These are phyloP conservation scores for Zelopaecilomyces penicillatus DNA, from an alignment of 2,329 filamentous ascomycete species.

Conservation along the genomic window DNA sequence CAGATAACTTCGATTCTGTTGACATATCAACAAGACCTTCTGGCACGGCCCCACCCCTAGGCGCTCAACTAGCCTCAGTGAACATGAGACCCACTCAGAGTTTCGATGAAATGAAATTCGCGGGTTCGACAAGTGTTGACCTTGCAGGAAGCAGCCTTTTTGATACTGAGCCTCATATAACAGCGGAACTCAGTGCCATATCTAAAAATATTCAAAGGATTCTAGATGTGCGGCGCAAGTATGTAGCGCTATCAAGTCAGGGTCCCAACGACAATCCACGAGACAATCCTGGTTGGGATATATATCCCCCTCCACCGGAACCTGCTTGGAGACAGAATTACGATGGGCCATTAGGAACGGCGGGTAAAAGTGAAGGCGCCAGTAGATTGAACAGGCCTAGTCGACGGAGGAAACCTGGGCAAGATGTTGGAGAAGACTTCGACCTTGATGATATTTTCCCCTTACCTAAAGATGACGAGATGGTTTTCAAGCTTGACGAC, in stretches of 20 bases:
- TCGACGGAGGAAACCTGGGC: slow-evolving; percentile 72
- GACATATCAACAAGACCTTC: slow-evolving; percentile 2
- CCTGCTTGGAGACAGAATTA: slow-evolving; percentile 61
- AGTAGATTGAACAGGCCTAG: slow-evolving; percentile 34
- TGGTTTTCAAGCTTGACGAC: slow-evolving; percentile 71
- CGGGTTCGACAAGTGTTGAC: slow-evolving; percentile 42
- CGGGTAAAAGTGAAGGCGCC: not conserved
- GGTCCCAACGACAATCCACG: slow-evolving; percentile 78
- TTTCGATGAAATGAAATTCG: slow-evolving; percentile 15
- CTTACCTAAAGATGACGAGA: slow-evolving; percentile 59
- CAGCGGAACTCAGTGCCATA: slow-evolving; percentile 74
- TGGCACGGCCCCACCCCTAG: slow-evolving; percentile 1
- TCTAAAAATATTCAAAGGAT: slow-evolving; percentile 86
- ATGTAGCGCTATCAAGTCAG: slow-evolving; percentile 79
- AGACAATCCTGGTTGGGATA: slow-evolving; percentile 71
- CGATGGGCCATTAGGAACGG: slow-evolving; percentile 7
- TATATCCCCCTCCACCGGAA: slow-evolving; percentile 87
- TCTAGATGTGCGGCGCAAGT: slow-evolving; percentile 80
- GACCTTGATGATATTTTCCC: slow-evolving; percentile 69
- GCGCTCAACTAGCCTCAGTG: not conserved
- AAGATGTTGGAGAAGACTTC: slow-evolving; percentile 85
- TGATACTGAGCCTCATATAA: slow-evolving; percentile 69
- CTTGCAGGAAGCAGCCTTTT: slow-evolving; percentile 59
- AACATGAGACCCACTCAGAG: slow-evolving; percentile 32
- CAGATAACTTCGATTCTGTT: slow-evolving; percentile 10